Percentiles rank a stretch among this genome's conserved stretches.
Conservation (phyloP, 768 basidiomycete species). For the Trametes elegans region DNA sequence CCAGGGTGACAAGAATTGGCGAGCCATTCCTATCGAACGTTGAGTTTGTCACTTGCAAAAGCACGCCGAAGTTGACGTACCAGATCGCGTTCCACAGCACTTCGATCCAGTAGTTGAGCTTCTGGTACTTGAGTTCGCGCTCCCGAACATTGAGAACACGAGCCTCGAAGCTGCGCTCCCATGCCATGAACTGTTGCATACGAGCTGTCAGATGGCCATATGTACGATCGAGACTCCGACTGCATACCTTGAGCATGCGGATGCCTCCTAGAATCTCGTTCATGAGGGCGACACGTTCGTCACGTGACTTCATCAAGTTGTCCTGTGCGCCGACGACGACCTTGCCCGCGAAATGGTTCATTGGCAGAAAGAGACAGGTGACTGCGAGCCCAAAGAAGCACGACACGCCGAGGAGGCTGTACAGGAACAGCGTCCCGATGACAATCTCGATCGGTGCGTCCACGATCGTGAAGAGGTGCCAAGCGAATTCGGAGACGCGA, state of each 20-base stretch:
- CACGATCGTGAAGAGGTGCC: slow-evolving; percentile 73
- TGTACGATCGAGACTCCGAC: too few species aligned
- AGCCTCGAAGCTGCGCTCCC: slow-evolving; percentile 88
- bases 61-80: slow-evolving; percentile 29
- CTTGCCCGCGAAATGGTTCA: slow-evolving; percentile 85
- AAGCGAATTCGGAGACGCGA: slow-evolving; percentile 80
- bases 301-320: slow-evolving; percentile 87
- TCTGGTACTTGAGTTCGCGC: slow-evolving; percentile 82
- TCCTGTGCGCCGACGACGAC: slow-evolving; percentile 77
- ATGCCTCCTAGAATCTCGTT: slow-evolving; percentile 54
- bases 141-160: slow-evolving; percentile 70
- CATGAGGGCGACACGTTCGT: slow-evolving; percentile 89
- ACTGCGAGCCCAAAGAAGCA: slow-evolving; percentile 77
- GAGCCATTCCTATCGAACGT: slow-evolving; percentile 36
- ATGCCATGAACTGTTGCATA: slow-evolving; percentile 89
- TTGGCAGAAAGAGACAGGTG: slow-evolving; percentile 59
- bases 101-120: slow-evolving; percentile 85
- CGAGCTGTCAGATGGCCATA: too few species aligned
- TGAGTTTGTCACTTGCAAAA: neutral
- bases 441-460: slow-evolving; percentile 76
- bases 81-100: slow-evolving; percentile 53
- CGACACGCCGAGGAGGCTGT: slow-evolving; percentile 73
- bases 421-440: slow-evolving; percentile 74
- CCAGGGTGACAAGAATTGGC: slow-evolving; percentile 49
- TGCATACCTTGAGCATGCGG: slow-evolving; percentile 9